Base-by-base conservation (phyloP, 371 early-diverging fungal genomes). In the Mortierella polycephala region DNA sequence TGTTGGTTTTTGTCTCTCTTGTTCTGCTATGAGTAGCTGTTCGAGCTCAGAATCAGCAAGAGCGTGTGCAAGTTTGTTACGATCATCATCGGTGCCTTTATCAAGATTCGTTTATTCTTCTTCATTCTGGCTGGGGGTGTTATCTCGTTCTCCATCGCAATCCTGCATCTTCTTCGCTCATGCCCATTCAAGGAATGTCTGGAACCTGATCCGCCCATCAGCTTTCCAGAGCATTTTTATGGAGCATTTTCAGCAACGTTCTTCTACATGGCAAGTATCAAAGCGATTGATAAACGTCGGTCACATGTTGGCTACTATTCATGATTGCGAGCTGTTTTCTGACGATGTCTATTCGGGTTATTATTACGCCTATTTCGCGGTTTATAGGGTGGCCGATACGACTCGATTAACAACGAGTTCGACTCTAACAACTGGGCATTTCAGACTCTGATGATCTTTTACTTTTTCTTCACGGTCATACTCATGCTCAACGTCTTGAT, bases 401-500 rank as follows among this genome's bases (percentile, higher is more conserved):
- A 77, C 42, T 56, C 71, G 16, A 49, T 77, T 11, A 53, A 30
- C 16, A 51, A 60, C 2, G 8, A 64, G 9, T 62, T 77, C 16
- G 51, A 20, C 0, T 7, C 40, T 23, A 12, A 42, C 0, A 65
- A 71, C n/a, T 41, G 45, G 40, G 64, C 42, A 5, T 69, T 76
- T 41, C 76, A 76, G 44, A 37, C 64, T 14, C 67, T 76, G 76
- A 67, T 76, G 76, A 41, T 60, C 11, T 9, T 71, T 1, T 76
- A 45, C n/a, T 71, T 76, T 51, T 71, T 71, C 53, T 64, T 76
- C 49, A 71, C 76, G 5, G 71, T 67, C 23, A 76, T 76, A 18
- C 44, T 76, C 23, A 71, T 76, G 76, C 53, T 76, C 23, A 76
- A 75, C 40, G 63, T 75, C 39, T 63, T 75, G 4, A 75, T 75